A percentile compares a stretch with the other conserved stretches of the same genome.
Evolutionary conservation across 164 flowering plant species (phyloP).

Genomic region (Nelumbo lutea): DNA sequence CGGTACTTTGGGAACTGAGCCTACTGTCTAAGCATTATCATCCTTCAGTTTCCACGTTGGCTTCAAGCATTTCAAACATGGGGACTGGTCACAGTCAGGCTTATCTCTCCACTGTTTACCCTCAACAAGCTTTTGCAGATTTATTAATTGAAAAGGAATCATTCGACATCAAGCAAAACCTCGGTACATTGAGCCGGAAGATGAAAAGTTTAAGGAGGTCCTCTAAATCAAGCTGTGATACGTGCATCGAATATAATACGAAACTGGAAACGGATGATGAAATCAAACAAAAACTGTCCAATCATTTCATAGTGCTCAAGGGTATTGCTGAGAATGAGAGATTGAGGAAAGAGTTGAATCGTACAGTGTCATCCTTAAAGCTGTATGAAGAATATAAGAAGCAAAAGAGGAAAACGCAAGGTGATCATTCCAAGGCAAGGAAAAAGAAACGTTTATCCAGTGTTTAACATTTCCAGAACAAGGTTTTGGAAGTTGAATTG

Average conservation of each 20-base stretch:
- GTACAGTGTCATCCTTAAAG: conserved; percentile 28
- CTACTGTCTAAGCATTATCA: conserved; percentile 72
- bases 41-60: conserved; percentile 52
- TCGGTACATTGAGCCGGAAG: conserved; percentile 32
- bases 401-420: conserved; percentile 33
- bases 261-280: conserved; percentile 34
- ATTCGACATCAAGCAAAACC: conserved; percentile 21
- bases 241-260: background rate
- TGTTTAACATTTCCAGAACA: background rate
- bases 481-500: too few relatives aligned
- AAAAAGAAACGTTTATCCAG: background rate
- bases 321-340: conserved; percentile 60
- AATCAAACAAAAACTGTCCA: conserved; percentile 46
- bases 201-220: conserved; percentile 32
- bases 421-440: conserved; percentile 8
- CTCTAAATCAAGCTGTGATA: conserved; percentile 1
- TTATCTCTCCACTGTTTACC: conserved; percentile 36
- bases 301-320: conserved; percentile 48
- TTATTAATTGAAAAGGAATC: conserved; percentile 47
- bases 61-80: conserved; percentile 53
- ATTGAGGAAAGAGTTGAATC: conserved; percentile 52
- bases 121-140: conserved; percentile 65
- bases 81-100: conserved; percentile 45
- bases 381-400: conserved; percentile 50
- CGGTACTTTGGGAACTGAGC: conserved; percentile 85